phyloP scores from a whole-genome alignment of 345 rosid genomes.

The Euphorbia peplus region DNA sequence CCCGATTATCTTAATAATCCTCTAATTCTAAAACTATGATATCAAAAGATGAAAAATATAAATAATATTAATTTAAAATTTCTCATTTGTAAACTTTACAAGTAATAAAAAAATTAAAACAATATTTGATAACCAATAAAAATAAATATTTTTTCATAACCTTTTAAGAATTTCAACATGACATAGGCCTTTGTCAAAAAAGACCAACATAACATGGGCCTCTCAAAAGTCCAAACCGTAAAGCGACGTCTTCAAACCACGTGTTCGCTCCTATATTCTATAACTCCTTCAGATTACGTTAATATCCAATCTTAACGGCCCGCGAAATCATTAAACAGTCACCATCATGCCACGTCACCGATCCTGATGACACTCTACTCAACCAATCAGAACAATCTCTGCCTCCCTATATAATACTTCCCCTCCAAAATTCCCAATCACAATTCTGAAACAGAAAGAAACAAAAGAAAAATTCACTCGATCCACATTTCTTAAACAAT shows the following conservation, averaged over 20 bases:
- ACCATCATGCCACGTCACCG: conserved; percentile 16
- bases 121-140: no score
- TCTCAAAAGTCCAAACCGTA: no score
- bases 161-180: no score
- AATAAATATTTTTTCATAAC: no score
- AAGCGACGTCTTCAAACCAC: not conserved
- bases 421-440: accelerated
- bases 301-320: conserved; percentile 9
- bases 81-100: no score
- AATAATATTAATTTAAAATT: no score
- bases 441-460: not conserved
- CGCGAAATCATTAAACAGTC: not conserved
- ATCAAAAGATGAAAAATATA: no score
- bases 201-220: no score
- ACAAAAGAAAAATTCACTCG: not conserved
- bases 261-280: not conserved
- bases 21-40: no score
- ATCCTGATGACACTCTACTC: conserved; percentile 20
- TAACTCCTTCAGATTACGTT: not conserved
- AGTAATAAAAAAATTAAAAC: no score
- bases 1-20: no score
- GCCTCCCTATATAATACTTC: conserved; percentile 26
- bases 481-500: conserved; percentile 2
- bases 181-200: no score
- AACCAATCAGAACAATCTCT: conserved; percentile 24